Percentiles rank a stretch among this genome's conserved stretches.
phyloP scores from a whole-genome alignment of 2,329 filamentous ascomycete genomes.

The Bisporella sp. region DNA sequence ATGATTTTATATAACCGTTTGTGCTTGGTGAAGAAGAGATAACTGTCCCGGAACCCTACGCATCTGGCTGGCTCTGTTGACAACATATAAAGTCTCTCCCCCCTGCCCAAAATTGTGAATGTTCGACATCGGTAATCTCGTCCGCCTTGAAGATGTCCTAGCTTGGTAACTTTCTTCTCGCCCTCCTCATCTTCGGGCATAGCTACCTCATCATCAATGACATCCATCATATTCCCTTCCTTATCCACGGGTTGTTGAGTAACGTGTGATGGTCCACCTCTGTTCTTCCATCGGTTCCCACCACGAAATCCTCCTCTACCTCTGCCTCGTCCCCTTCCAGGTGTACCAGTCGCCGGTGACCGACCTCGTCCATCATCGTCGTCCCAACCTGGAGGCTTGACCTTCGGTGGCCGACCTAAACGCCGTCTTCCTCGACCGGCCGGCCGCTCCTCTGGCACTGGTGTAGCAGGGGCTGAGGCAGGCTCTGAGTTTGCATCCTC shows the following conservation, averaged over 20 bases:
- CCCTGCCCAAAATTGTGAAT: conserved; percentile 81
- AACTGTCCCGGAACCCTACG: conserved; percentile 95
- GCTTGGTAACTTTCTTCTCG: conserved; percentile 87
- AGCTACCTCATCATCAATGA: conserved; percentile 85
- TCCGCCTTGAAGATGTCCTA: conserved; percentile 73
- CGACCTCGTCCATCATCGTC: conserved; percentile 35
- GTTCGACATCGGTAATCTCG: conserved; percentile 93
- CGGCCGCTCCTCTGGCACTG: conserved; percentile 32
- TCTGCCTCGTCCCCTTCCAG: conserved; percentile 49
- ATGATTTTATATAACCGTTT: conserved; percentile 96
- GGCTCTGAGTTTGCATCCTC: conserved; percentile 39
- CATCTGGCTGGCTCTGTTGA: conserved; percentile 96
- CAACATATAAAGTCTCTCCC: conserved; percentile 89
- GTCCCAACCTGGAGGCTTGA: conserved; percentile 74
- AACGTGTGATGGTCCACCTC: conserved; percentile 64
- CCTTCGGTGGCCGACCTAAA: conserved; percentile 81
- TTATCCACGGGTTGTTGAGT: conserved; percentile 85
- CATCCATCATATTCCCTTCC: conserved; percentile 85
- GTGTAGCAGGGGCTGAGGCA: conserved; percentile 33
- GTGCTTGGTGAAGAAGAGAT: conserved; percentile 98
- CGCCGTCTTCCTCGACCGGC: conserved; percentile 61
- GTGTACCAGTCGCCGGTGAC: conserved; percentile 36
- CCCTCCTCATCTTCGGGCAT: conserved; percentile 83
- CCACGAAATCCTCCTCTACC: conserved; percentile 51
- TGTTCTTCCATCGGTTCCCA: conserved; percentile 60